Base-by-base conservation (phyloP, 352 stramenopile species). In the Pythium vanterpoolii region DNA sequence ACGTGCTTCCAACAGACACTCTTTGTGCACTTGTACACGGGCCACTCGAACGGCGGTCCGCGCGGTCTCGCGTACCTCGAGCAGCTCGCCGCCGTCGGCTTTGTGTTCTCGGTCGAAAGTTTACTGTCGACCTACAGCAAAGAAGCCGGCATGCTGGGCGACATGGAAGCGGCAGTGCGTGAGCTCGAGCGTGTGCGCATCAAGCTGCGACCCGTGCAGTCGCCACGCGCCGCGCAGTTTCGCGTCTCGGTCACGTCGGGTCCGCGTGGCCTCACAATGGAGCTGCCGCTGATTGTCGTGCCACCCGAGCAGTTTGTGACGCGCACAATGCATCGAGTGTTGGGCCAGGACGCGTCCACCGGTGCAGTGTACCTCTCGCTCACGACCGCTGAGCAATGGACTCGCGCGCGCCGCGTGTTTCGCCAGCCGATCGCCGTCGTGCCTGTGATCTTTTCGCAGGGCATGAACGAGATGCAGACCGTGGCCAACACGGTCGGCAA, bases 401-500 rank as follows among this genome's bases (percentile, higher is more conserved):
- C 76, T 27, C 77, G 81, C 1, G 71, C 74, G 1, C 79, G 87
- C n/a, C 72, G 71, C 43, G 66, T 93, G 52, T 84, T 93, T 31
- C 68, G 74, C 47, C 70, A 71, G 21, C 56, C 66, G 1, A 89
- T 95, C 63, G 57, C 49, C 7, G 74, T 95, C n/a, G 76, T 89
- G 9, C 78, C 86, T 4, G 74, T 95, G 21, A 65, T 95, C 9
- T 95, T 95, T 57, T 92, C 82, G 2, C 86, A 98, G 47, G 91
- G 92, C 36, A 86, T 98, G 72, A 98, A 98, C 73, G 92, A 97
- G 63, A 93, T 96, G 76, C 89, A 97, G 69, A 97, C 89, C 21
- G 78, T 98, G 7, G 88, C 88, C 3, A 98, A 98, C 58, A 90
- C 87, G 0, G 86, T 93, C 1, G 83, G 86, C 28, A 86, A 79